These are phyloP conservation scores for Tylopilus sp. DNA, from an alignment of 768 basidiomycete genomes.

Conservation along the genomic window DNA sequence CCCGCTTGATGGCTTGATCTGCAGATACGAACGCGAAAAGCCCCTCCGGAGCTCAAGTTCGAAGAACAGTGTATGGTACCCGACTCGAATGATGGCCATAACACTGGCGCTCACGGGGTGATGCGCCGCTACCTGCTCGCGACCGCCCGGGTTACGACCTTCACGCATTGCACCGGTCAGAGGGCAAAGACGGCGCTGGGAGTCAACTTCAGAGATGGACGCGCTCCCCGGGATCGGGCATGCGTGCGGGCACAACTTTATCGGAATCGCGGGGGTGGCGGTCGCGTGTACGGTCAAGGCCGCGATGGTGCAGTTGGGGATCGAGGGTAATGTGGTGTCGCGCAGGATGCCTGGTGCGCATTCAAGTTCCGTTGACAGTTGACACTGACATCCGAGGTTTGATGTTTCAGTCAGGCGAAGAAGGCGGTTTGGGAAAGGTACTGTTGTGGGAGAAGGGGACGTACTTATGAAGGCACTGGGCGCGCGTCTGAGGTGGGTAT, in stretches of 20 bases:
- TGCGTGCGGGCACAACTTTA: too few relatives aligned
- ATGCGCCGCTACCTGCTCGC: constrained; percentile 58
- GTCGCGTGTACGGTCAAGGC: constrained; percentile 64
- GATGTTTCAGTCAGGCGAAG: constrained; percentile 30
- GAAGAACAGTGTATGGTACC: constrained; percentile 53
- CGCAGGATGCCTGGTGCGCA: constrained; percentile 74
- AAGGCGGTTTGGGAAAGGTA: constrained; percentile 73
- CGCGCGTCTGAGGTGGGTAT: constrained; percentile 63
- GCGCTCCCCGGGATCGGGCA: constrained; percentile 50
- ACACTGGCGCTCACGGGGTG: constrained; percentile 43
- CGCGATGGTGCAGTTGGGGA: constrained; percentile 56
- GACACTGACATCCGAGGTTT: too few relatives aligned
- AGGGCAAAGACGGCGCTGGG: constrained; percentile 38
- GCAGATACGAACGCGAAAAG: constrained; percentile 31
- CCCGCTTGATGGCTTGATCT: too few relatives aligned
- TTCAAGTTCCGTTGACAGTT: too few relatives aligned
- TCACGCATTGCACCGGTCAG: constrained; percentile 32
- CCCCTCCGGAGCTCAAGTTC: constrained; percentile 65
- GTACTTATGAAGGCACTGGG: constrained; percentile 75
- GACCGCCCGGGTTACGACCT: constrained; percentile 75
- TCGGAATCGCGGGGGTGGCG: constrained; percentile 70
- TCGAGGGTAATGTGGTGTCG: constrained; percentile 63
- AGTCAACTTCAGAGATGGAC: constrained; percentile 79
- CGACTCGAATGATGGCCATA: too few relatives aligned
- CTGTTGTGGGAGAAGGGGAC: constrained; percentile 62